A percentile compares a stretch with the other conserved stretches of the same genome.
Evolutionary conservation across 352 stramenopile species (phyloP).

Genomic region (Globisporangium spinosum): DNA sequence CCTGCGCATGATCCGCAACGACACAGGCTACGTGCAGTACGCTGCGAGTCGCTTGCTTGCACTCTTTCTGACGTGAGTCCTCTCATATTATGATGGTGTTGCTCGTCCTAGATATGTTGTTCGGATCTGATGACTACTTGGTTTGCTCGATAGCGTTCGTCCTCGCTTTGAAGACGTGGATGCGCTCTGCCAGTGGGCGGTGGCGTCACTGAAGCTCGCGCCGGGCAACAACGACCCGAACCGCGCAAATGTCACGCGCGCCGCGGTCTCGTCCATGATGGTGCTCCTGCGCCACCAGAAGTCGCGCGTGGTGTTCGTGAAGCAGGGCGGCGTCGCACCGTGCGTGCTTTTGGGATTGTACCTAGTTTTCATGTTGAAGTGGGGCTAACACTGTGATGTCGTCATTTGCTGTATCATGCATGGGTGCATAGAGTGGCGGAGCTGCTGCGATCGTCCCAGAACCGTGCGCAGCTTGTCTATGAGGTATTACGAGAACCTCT

Average conservation of each 20-base stretch:
- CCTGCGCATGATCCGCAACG: slow-evolving; percentile 79
- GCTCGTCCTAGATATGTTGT: background rate
- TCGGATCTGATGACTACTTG: background rate
- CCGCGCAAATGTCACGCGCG: slow-evolving; percentile 69
- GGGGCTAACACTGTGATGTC: slow-evolving; percentile 18
- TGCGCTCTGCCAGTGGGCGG: slow-evolving; percentile 71
- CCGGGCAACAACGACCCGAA: slow-evolving; percentile 60
- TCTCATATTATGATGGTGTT: background rate
- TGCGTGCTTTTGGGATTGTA: slow-evolving; percentile 34
- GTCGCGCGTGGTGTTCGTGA: slow-evolving; percentile 88
- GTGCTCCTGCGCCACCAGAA: slow-evolving; percentile 89
- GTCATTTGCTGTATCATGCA: background rate
- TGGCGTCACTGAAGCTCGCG: slow-evolving; percentile 69
- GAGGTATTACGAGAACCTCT: slow-evolving; percentile 39
- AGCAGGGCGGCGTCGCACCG: slow-evolving; percentile 88
- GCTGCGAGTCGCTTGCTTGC: slow-evolving; percentile 73
- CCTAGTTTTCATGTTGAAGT: slow-evolving; percentile 1
- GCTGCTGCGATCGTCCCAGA: slow-evolving; percentile 72
- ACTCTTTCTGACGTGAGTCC: slow-evolving; percentile 76
- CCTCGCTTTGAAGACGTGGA: slow-evolving; percentile 77
- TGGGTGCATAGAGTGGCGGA: slow-evolving; percentile 43
- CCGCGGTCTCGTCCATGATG: slow-evolving; percentile 90
- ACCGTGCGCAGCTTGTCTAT: slow-evolving; percentile 94
- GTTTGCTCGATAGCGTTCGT: slow-evolving; percentile 42
- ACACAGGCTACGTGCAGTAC: slow-evolving; percentile 84